Base-by-base conservation (phyloP, 78 protist genomes). In the Dictyostelium brefeldianum region DNA sequence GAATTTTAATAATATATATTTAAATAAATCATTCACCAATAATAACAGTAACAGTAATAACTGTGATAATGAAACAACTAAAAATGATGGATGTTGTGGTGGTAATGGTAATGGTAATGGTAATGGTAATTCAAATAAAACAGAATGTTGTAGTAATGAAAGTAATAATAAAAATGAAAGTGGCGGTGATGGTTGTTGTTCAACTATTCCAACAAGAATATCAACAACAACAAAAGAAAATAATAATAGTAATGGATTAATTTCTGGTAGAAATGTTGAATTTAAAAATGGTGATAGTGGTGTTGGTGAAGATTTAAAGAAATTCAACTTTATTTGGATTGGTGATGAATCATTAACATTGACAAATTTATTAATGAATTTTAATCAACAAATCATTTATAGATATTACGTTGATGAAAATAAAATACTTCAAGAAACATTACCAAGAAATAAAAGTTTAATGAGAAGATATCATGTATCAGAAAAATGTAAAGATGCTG, bases 401-500 rank as follows among this genome's bases (percentile, higher is more conserved):
- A 70, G 92, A 73, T 91, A 54, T 70, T 53, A 80, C 75, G 7
- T 29, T 20, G 71, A 90, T 18, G 50, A 82, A 20, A 36, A 67
- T 41, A 81, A 50, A 46, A 51, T 91, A 17, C 59, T 36, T 20
- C 78, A 75, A 73, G 91, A 80, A 48, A 70, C 91, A 56, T 81
- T 77, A 70, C 65, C 84, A 36, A 80, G 79, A 65, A 75, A 73
- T 41, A 48, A 81, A 75, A 50, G 78, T 36, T 81, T 93, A 53
- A 79, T 75, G 94, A 87, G 82, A 56, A 50, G 97, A 64, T 96
- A 80, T 78, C 79, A 51, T 31, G 56, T 94, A 57, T 74, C 94
- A 2, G 78, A 96, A 31, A 51, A 83, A 71, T 95, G 96, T 59
- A 89, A 85, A 47, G 95, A 95, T 7, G 97, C 96, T 0, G 51